These are phyloP conservation scores for Xylaria longipes DNA, from an alignment of 495 filamentous ascomycete species.

Conservation along the genomic window DNA sequence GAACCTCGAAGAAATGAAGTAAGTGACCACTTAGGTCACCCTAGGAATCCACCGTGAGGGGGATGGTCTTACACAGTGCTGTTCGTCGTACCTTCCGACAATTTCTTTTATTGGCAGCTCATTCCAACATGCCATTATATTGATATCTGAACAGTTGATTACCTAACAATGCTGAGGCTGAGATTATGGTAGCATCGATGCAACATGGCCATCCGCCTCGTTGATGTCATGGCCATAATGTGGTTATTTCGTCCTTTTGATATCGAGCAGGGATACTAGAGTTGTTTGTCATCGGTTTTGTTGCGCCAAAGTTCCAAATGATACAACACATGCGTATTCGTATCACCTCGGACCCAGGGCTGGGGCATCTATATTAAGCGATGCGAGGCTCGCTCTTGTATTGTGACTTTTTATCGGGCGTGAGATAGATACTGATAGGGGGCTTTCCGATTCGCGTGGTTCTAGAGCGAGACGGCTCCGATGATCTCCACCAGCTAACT, in stretches of 20 bases:
- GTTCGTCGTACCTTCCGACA: too few species aligned
- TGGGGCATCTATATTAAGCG: not conserved
- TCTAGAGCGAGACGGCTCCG: not conserved
- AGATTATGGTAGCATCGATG: not conserved
- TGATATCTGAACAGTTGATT: not conserved
- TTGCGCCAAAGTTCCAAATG: too few species aligned
- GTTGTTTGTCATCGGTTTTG: not conserved
- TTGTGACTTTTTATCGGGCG: not conserved
- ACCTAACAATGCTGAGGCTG: not conserved
- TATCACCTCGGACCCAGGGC: not conserved
- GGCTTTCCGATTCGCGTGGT: not conserved
- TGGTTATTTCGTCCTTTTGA: not conserved
- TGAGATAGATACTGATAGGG: not conserved
- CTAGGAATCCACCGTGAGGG: too few species aligned
- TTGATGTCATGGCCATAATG: not conserved
- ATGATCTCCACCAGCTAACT: not conserved
- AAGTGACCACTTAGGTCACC: not conserved
- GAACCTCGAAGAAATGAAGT: not conserved
- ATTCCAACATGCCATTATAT: not conserved
- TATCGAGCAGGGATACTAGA: not conserved
- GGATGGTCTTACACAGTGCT: too few species aligned
- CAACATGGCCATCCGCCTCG: not conserved
- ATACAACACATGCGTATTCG: not conserved
- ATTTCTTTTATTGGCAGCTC: not conserved
- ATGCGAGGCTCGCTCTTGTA: slow-evolving; percentile 1